Percentiles rank a stretch among this genome's conserved stretches.
Conservation (phyloP, 805 yeast species). For the Jamesozyma piceae region DNA sequence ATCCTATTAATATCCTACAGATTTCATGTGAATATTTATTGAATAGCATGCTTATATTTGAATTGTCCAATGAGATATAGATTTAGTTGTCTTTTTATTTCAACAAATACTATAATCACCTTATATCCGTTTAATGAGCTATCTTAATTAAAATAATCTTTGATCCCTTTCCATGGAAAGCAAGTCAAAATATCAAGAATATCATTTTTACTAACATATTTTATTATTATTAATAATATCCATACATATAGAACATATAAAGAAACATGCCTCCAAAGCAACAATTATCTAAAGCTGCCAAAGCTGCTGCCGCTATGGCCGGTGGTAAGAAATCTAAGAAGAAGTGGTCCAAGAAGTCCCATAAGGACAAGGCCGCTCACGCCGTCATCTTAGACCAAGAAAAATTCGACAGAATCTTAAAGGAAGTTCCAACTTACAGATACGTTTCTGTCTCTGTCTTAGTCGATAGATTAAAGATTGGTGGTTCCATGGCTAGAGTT, state of each 20-base stretch:
- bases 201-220: constrained; percentile 1
- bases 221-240: neutral
- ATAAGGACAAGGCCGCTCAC: constrained; percentile 99
- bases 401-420: constrained; percentile 96
- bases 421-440: constrained; percentile 99
- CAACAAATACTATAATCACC: too few species aligned
- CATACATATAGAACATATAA: constrained; percentile 5
- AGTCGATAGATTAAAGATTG: constrained; percentile 98
- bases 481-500: constrained; percentile 98
- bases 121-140: too few species aligned
- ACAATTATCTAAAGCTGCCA: constrained; percentile 98
- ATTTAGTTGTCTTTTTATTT: too few species aligned
- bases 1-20: too few species aligned
- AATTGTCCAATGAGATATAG: too few species aligned
- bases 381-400: constrained; percentile 95
- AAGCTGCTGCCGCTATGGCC: constrained; percentile 99
- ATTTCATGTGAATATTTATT: too few species aligned
- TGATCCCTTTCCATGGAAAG: too few species aligned
- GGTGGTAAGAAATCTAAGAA: constrained; percentile 99
- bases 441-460: constrained; percentile 95
- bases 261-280: constrained; percentile 93
- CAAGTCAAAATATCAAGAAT: too few species aligned
- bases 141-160: too few species aligned
- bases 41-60: too few species aligned
- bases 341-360: constrained; percentile 99